A percentile compares a stretch with the other conserved stretches of the same genome.
phyloP scores from a whole-genome alignment of 1,284 basidiomycete genomes.

The Apiotrichum siamense region DNA sequence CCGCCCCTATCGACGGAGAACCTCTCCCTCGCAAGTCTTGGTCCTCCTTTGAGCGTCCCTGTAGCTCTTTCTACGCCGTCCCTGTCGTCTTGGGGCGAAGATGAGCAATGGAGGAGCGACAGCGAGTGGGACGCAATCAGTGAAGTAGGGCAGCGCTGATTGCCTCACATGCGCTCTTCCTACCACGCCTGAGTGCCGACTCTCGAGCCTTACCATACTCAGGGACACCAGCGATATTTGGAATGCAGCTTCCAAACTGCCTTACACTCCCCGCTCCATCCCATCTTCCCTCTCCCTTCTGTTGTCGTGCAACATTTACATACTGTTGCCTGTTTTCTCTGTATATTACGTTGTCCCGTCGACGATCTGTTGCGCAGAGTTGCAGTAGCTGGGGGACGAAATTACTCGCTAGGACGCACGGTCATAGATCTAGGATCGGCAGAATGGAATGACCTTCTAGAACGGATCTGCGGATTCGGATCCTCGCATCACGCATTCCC shows the following conservation, averaged over 20 bases:
- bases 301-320: not conserved
- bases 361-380: no score
- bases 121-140: constrained; percentile 14
- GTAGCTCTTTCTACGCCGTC: not conserved
- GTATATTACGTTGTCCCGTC: no score
- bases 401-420: no score
- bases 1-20: not conserved
- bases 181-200: no score
- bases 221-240: no score
- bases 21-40: not conserved
- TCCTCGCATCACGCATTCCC: not conserved
- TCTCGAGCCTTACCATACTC: no score
- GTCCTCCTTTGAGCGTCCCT: not conserved
- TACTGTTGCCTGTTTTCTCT: constrained; percentile 5
- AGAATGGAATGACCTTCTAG: no score
- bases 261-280: not conserved
- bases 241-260: no score
- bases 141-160: not conserved
- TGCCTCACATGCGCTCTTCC: no score
- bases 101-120: constrained; percentile 10
- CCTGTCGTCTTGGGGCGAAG: constrained; percentile 9
- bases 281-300: not conserved
- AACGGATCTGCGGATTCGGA: no score
- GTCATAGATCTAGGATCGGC: no score
- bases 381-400: no score